Conservation (phyloP, 495 filamentous ascomycete species). For the Aspergillus olivimuriae region DNA sequence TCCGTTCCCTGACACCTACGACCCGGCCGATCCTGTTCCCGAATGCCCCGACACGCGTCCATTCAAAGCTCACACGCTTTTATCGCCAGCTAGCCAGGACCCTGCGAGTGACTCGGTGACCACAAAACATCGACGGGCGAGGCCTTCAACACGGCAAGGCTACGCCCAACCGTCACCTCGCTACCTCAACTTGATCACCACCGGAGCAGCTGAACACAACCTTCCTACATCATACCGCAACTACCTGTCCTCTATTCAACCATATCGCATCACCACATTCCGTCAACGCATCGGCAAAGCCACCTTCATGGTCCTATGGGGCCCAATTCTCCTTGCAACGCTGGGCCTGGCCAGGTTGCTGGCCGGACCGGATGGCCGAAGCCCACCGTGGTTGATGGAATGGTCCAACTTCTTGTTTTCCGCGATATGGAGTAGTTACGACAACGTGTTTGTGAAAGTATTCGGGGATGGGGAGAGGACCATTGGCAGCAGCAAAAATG, state of each 20-base stretch:
- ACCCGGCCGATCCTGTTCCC: conserved; percentile 33
- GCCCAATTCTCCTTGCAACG: conserved; percentile 48
- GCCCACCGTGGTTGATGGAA: conserved; percentile 59
- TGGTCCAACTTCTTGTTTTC: conserved; percentile 42
- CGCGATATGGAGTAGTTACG: conserved; percentile 69
- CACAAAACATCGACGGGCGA: too few species aligned
- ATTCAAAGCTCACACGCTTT: conserved; percentile 56
- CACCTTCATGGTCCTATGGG: conserved; percentile 54
- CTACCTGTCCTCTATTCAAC: conserved; percentile 58
- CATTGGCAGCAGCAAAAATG: neutral
- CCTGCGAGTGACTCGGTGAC: neutral
- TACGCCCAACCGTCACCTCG: conserved; percentile 79
- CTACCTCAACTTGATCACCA: conserved; percentile 70
- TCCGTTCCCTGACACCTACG: conserved; percentile 47
- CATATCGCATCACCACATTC: conserved; percentile 62
- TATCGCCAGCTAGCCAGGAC: conserved; percentile 37
- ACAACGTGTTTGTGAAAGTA: conserved; percentile 52
- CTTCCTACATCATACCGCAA: conserved; percentile 67
- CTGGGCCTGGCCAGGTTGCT: conserved; percentile 43
- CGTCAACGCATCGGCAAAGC: conserved; percentile 59
- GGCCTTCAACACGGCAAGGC: too few species aligned
- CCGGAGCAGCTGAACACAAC: conserved; percentile 69
- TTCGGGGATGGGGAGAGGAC: conserved; percentile 93
- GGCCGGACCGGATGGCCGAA: conserved; percentile 56
- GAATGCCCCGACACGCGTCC: conserved; percentile 26